Conservation (phyloP, 371 early-diverging fungal species). For the Blyttiomyces sp. region DNA sequence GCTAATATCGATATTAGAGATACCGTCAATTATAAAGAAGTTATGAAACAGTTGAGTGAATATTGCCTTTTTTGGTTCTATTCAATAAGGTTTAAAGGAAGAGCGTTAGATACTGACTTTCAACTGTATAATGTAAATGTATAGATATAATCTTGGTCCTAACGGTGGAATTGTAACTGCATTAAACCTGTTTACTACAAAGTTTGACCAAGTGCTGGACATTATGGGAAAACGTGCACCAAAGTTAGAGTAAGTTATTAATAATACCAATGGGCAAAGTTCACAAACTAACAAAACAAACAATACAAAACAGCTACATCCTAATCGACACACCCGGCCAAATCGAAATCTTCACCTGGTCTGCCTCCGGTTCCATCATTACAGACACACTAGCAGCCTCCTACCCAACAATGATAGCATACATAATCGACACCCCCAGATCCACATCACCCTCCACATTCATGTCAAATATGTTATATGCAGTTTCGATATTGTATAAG, state of each 20-base stretch:
- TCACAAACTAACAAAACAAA: slow-evolving; percentile 13
- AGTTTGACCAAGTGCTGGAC: slow-evolving; percentile 92
- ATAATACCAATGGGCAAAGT: too few species aligned
- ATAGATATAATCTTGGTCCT: slow-evolving; percentile 93
- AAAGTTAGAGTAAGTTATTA: slow-evolving; percentile 66
- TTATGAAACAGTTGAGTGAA: slow-evolving; percentile 90
- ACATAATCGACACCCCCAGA: slow-evolving; percentile 96
- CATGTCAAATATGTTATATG: slow-evolving; percentile 99
- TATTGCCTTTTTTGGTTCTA: too few species aligned
- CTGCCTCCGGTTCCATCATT: slow-evolving; percentile 97
- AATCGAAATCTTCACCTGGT: slow-evolving; percentile 99
- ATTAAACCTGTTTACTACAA: slow-evolving; percentile 95
- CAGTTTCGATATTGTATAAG: slow-evolving; percentile 93
- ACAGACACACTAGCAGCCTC: slow-evolving; percentile 90
- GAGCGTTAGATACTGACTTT: too few species aligned
- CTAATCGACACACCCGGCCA: slow-evolving; percentile 99
- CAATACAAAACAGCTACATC: slow-evolving; percentile 58
- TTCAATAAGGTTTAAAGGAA: too few species aligned
- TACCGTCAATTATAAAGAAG: slow-evolving; percentile 97
- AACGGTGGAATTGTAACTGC: slow-evolving; percentile 98
- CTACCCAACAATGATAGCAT: slow-evolving; percentile 91
- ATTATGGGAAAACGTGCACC: slow-evolving; percentile 78
- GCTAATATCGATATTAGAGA: slow-evolving; percentile 98
- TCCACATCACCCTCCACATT: slow-evolving; percentile 94
- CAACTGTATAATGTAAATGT: too few species aligned